These are phyloP conservation scores for Candida xiaguanensis DNA, from an alignment of 805 yeast species.

Conservation along the genomic window DNA sequence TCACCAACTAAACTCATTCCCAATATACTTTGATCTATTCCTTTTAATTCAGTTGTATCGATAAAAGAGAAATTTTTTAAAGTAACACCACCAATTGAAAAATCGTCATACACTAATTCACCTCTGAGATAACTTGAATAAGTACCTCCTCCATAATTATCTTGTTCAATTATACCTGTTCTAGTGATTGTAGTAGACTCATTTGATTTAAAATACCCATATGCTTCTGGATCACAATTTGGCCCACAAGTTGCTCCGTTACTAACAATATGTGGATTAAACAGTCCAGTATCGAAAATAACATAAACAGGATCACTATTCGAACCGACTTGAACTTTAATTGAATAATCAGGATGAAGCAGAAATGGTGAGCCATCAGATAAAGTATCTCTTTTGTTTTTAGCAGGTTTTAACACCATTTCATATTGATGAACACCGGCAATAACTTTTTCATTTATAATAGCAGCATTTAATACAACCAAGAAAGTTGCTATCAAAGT, in stretches of 20 bases:
- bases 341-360: neutral
- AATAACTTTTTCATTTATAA: neutral
- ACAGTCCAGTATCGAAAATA: conserved; percentile 21
- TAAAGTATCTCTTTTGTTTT: neutral
- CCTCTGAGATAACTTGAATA: neutral
- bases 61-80: neutral
- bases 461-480: neutral
- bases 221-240: neutral
- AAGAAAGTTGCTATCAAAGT: neutral
- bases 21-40: neutral
- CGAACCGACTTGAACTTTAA: conserved; percentile 15
- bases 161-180: neutral
- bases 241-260: neutral
- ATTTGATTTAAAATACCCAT: neutral
- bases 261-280: conserved; percentile 21
- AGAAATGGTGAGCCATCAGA: neutral
- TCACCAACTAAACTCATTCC: neutral
- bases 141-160: neutral
- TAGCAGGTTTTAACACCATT: neutral
- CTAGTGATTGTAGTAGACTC: neutral
- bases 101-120: conserved; percentile 19
- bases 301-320: conserved; percentile 15
- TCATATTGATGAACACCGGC: neutral
- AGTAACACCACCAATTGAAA: neutral
- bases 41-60: neutral